phyloP scores from a whole-genome alignment of 2,329 filamentous ascomycete genomes.

The Diaporthe capsici region DNA sequence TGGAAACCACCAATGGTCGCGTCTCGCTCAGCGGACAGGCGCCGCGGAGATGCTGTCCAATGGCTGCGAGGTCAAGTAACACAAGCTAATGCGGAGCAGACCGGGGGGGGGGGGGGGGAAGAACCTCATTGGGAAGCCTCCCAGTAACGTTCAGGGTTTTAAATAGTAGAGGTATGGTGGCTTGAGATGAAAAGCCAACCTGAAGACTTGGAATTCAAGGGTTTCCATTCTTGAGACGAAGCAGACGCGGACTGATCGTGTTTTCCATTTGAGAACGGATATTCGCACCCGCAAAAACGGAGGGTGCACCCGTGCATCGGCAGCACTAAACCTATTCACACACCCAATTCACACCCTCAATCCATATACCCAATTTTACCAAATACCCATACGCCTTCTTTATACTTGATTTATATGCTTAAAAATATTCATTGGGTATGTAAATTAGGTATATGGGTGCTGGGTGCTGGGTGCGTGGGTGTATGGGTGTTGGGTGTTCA shows the following conservation, averaged over 20 bases:
- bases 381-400: too few relatives aligned
- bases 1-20: neutral
- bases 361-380: too few relatives aligned
- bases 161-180: neutral
- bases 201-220: neutral
- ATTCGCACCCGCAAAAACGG: too few relatives aligned
- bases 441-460: too few relatives aligned
- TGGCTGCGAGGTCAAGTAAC: neutral
- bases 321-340: too few relatives aligned
- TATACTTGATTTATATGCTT: too few relatives aligned
- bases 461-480: too few relatives aligned
- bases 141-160: neutral
- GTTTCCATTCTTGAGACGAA: neutral
- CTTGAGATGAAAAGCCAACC: neutral
- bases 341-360: too few relatives aligned
- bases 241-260: neutral
- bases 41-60: neutral
- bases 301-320: too few relatives aligned
- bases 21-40: neutral
- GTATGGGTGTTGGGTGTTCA: too few relatives aligned
- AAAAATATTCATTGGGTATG: too few relatives aligned
- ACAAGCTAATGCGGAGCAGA: neutral
- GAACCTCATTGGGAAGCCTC: neutral
- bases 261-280: neutral
- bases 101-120: too few relatives aligned